A percentile compares a stretch with the other conserved stretches of the same genome.
phyloP scores from a whole-genome alignment of 164 flowering plant genomes.

The Vitis cinerea region DNA sequence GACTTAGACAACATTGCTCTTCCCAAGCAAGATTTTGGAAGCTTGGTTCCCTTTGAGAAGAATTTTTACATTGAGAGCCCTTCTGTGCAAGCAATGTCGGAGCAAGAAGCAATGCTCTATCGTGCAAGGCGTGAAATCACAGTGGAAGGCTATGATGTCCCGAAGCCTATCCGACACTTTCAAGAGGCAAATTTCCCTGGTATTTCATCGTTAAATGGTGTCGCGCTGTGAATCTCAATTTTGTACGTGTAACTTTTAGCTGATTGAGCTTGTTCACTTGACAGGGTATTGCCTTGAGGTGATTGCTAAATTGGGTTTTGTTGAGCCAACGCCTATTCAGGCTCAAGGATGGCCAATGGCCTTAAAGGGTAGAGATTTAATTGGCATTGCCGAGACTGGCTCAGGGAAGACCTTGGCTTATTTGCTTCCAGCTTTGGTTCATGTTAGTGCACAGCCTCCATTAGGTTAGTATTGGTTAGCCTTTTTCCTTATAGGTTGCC shows the following conservation, averaged over 20 bases:
- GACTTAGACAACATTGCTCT: conserved; percentile 68
- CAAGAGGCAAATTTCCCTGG: conserved; percentile 88
- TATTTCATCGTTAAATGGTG: conserved; percentile 13
- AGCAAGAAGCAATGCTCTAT: conserved; percentile 62
- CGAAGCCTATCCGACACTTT: conserved; percentile 74
- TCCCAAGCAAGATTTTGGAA: conserved; percentile 76
- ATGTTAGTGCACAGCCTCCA: conserved; percentile 91
- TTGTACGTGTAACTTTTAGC: background rate
- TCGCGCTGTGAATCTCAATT: background rate
- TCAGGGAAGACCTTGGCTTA: conserved; percentile 97
- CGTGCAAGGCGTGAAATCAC: conserved; percentile 72
- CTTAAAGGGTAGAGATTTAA: conserved; percentile 86
- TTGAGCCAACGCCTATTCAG: conserved; percentile 96
- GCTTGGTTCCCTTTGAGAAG: conserved; percentile 83
- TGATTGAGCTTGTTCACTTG: conserved; percentile 15
- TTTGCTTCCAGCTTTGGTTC: conserved; percentile 86
- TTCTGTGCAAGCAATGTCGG: conserved; percentile 71
- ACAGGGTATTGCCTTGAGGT: conserved; percentile 80
- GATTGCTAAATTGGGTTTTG: conserved; percentile 77
- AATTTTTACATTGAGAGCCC: conserved; percentile 77
- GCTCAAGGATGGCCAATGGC: conserved; percentile 99
- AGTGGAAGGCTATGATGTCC: conserved; percentile 84
- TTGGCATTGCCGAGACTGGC: conserved; percentile 99
- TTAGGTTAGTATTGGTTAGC: conserved; percentile 52
- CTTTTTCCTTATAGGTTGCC: background rate